phyloP scores from a whole-genome alignment of 129 eudicot genomes.

The Artemisia tridentata region DNA sequence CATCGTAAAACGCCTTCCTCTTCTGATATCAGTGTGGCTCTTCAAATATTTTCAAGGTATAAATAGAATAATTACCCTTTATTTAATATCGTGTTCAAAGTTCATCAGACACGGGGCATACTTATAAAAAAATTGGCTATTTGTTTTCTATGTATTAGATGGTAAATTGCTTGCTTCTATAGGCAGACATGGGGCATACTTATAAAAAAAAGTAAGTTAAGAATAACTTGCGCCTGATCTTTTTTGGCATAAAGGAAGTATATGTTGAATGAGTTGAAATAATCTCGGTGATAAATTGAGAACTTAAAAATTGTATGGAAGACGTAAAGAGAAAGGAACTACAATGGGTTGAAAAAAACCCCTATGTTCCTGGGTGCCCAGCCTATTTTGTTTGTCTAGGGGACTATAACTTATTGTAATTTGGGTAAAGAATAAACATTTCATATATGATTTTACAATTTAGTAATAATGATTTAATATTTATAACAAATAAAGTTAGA shows the following conservation, averaged over 20 bases:
- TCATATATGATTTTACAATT: too few relatives aligned
- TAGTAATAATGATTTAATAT: too few relatives aligned
- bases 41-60: too few relatives aligned
- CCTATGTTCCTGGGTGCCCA: slow-evolving; percentile 30
- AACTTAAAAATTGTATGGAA: slow-evolving; percentile 24
- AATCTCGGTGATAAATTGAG: slow-evolving; percentile 30
- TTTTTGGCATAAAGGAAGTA: slow-evolving; percentile 41
- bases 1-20: too few relatives aligned
- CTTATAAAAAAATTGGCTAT: slow-evolving; percentile 27
- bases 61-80: too few relatives aligned
- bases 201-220: slow-evolving; percentile 24
- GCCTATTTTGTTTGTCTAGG: slow-evolving; percentile 38
- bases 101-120: slow-evolving; percentile 31
- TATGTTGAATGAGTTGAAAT: slow-evolving; percentile 30
- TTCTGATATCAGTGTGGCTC: too few relatives aligned
- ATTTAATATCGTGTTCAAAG: too few relatives aligned
- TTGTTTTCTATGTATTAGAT: too few relatives aligned
- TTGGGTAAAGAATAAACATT: too few relatives aligned
- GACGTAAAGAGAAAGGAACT: slow-evolving; percentile 31
- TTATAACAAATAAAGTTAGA: too few relatives aligned
- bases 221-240: slow-evolving; percentile 35
- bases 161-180: too few relatives aligned
- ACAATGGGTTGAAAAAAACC: slow-evolving; percentile 19
- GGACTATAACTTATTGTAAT: slow-evolving; percentile 15
- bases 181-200: too few relatives aligned